A percentile compares a stretch with the other conserved stretches of the same genome.
Evolutionary conservation across 2,329 filamentous ascomycete species (phyloP).

Genomic region (Microdochium paspali): DNA sequence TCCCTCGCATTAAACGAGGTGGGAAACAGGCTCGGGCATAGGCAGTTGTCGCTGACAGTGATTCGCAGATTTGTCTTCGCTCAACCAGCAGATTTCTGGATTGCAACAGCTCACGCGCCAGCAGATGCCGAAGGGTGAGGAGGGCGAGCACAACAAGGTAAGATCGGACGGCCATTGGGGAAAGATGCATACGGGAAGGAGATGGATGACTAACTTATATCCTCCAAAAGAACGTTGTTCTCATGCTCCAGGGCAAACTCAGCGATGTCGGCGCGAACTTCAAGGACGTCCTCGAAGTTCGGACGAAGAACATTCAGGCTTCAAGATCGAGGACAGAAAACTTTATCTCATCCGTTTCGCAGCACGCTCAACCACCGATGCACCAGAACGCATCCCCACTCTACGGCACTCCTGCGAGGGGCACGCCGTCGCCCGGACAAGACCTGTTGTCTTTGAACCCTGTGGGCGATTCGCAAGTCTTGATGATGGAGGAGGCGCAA

Average conservation of each 20-base stretch:
- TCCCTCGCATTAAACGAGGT: no score
- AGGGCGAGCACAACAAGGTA: conserved; percentile 86
- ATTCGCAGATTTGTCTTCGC: conserved; percentile 57
- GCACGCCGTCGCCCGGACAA: conserved; percentile 54
- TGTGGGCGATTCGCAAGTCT: conserved; percentile 74
- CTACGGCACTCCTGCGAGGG: conserved; percentile 67
- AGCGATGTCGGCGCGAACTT: conserved; percentile 92
- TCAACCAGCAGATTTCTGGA: conserved; percentile 77
- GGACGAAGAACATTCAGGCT: conserved; percentile 96
- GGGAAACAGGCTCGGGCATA: not conserved
- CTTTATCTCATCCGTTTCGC: conserved; percentile 84
- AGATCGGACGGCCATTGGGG: not conserved
- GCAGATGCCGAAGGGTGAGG: conserved; percentile 63
- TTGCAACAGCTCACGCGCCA: conserved; percentile 71
- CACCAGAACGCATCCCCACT: conserved; percentile 75
- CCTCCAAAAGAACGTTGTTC: conserved; percentile 61
- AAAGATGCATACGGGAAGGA: not conserved
- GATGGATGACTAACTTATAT: not conserved
- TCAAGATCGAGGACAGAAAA: conserved; percentile 89
- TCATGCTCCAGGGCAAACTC: conserved; percentile 82
- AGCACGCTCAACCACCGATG: conserved; percentile 59
- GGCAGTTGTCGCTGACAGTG: not conserved
- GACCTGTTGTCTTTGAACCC: conserved; percentile 82
- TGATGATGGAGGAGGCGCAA: conserved; percentile 90
- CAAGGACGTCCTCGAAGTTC: conserved; percentile 92